Evolutionary conservation across 192 early-diverging fungal genomes (phyloP), one percentile per base, ranked within the genome.

Genomic region (Dissophora globulifera): DNA sequence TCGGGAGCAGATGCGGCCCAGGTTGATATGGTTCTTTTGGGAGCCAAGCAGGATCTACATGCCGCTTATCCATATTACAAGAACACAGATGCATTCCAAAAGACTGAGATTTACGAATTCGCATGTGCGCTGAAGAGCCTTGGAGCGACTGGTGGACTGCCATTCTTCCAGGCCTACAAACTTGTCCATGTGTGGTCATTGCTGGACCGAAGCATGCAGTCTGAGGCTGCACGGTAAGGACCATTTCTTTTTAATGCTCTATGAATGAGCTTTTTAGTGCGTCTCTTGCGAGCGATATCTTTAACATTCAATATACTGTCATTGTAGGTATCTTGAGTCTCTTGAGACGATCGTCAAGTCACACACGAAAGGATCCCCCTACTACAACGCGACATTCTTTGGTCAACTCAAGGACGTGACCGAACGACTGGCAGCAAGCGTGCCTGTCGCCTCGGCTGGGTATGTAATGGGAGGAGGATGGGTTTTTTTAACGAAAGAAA

Each of bases 91-190:
- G 84, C 91, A 12, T 67, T 97, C 3, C 90, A 88, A 52, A 69
- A 90, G 47, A 95, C 92, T 0, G 96, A 98, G 80, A 78, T 97
- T 11, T 94, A 89, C 66, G 95, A 96, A 66, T 89, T 91, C 71
- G 84, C 87, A 10, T 82, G 86, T 41, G 88, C 88, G 15, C 71
- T 88, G 25, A 80, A 71, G 31, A 58, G 81, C 7, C 58, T 62
- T 40, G 74, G 80, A 19, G 78, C 59, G 19, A 74, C 86, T 25
- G 84, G 86, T n/a, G 68, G 79, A n/a, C 55, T 99, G 16, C 93
- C 94, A 16, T 92, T 93, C 62, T 74, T 99, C 46, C 95, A 97
- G 65, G 87, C 88, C 0, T 95, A 95, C 87, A 98, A 98, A 66
- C 80, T 99, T 5, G 54, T 82, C 29, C 86, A 93, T 63, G 93